Base-by-base conservation (phyloP, 495 filamentous ascomycete species). In the Thozetella sp. region DNA sequence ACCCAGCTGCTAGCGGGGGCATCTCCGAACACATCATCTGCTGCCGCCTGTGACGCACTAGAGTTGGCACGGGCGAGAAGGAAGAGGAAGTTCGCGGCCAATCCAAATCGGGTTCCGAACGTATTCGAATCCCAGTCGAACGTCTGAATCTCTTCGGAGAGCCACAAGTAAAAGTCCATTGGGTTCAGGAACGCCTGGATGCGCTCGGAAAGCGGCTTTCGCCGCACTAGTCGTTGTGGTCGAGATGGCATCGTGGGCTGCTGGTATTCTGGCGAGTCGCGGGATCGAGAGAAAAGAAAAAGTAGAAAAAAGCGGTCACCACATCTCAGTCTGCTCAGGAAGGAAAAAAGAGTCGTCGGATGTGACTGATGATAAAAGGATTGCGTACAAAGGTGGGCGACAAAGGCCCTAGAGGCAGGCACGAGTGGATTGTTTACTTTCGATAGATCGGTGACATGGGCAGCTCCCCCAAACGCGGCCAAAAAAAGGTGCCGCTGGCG, bases 81-180 rank as follows among this genome's bases (percentile, higher is more conserved):
- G 73, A 96, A 96, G 22, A 89, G 62, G 17, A 96, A 63, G 67
- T 98, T 97, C 61, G 93, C 76, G 1, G 61, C 74, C 22, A 97
- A 61, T 0, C 93, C 95, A 24, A 97, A 76, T 30, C 90, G 84
- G 1, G 84, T 81, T 15, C 90, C 90, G 76, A 90, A 89, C 20
- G 83, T 74, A 61, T 92, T 90, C 59, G 93, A 89, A 64, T 97
- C 90, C 90, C 92, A 96, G 54, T 96, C 91, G 63, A 88, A 83
- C 1, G 90, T 88, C 67, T 97, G 92, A 59, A 97, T 80, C 73
- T 94, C 90, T 66, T 97, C 93, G 1, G 91, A 96, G 2, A 96
- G 72, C 88, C 90, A 94, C 22, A 98, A 83, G 34, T 95, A 78
- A 70, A 93, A 90, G 74, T 99, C 95, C 71, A 89, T 82, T 22